Conservation (phyloP, 257 asterid genomes). For the Ligustrum vulgare region DNA sequence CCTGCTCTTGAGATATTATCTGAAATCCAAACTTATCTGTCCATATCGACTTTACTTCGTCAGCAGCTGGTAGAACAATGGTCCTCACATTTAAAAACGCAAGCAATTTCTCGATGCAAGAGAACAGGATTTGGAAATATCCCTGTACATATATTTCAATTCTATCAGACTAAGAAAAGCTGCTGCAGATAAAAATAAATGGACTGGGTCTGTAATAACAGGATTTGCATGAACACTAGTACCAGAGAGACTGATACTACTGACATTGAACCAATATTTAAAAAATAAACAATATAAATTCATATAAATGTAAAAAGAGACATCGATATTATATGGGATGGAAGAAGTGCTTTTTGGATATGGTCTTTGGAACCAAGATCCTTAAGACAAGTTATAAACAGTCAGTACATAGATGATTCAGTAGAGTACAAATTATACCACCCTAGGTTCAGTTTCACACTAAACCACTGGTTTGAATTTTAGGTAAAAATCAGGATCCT, state of each 20-base stretch:
- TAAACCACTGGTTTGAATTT: too few species aligned
- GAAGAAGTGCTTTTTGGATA: not conserved
- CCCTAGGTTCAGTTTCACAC: too few species aligned
- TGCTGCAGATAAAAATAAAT: not conserved
- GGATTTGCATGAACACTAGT: not conserved
- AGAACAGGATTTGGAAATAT: slow-evolving; percentile 68
- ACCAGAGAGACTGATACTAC: not conserved
- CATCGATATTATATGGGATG: not conserved
- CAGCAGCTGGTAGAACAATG: slow-evolving; percentile 88
- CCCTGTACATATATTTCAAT: slow-evolving; percentile 51
- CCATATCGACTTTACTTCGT: slow-evolving; percentile 90
- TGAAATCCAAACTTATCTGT: slow-evolving; percentile 80
- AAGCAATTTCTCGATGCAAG: slow-evolving; percentile 61
- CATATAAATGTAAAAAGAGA: not conserved
- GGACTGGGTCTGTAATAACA: not conserved
- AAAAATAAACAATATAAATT: too few species aligned
- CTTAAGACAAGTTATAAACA: too few species aligned
- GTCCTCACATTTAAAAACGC: slow-evolving; percentile 61
- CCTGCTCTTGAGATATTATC: slow-evolving; percentile 71
- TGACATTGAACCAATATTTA: not conserved
- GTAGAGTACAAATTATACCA: too few species aligned
- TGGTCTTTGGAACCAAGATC: too few species aligned
- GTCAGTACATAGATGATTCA: too few species aligned
- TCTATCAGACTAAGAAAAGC: not conserved
- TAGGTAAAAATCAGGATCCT: too few species aligned